Base-by-base conservation (phyloP, 1,284 basidiomycete species). In the Xerocomus cyaneibrunnescens region DNA sequence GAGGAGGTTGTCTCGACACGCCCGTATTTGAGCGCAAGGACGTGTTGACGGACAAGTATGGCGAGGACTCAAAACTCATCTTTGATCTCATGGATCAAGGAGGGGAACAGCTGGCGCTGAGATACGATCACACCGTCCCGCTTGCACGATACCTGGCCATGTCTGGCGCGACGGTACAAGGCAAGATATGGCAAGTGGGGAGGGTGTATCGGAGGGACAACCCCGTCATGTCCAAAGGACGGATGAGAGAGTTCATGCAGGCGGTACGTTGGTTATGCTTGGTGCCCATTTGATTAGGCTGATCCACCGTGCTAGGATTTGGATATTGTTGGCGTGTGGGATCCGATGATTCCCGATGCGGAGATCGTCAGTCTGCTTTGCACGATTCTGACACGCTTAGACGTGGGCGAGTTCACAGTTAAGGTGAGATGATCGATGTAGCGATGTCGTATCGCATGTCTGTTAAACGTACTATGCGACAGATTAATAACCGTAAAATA, bases 241-340 rank as follows among this genome's bases (percentile, higher is more conserved):
- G 96, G 34, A 98, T 99, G 94, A 83, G 96, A 57, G 96, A 99
- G 75, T 99, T 99, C 69, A 95, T 93, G 68, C 96, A 99, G 74
- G 98, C 96, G 58, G 93, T 95, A 61, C 64, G 86, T 78, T 9
- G 6, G 14, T 3, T 17, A 0, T 27, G 8, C 13, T 2, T 21
- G 13, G 31, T 34, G 3, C 5, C 17, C 30, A 34, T 13, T 28
- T 23, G 23, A 36, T 22, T 42, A 35, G n/a, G 14, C n/a, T 46
- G 38, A 54, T n/a, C 8, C 6, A 1, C n/a, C n/a, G 32, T 5
- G 1, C 31, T 51, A 73, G 94, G 96, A 99, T 72, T 92, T 98
- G 64, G 97, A 99, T 72, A 95, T 99, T 57, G 85, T 92, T n/a
- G 96, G 96, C 22, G 67, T 72, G 7, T 96, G 91, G 84, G 96